Evolutionary conservation across 2,329 filamentous ascomycete genomes (phyloP).

Genomic region (Apiospora kogelbergensis): DNA sequence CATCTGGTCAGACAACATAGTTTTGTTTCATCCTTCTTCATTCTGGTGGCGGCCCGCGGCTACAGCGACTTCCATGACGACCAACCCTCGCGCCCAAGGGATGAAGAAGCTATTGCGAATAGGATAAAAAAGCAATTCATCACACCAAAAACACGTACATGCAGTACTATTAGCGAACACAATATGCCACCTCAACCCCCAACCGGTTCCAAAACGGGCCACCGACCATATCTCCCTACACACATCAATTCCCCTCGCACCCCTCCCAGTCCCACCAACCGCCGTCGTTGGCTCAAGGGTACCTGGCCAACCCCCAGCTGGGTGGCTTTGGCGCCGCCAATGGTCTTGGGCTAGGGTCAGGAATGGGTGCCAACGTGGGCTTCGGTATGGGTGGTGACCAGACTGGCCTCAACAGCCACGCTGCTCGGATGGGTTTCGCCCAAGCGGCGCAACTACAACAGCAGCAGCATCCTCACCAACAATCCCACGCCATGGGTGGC

Average conservation of each 20-base stretch:
- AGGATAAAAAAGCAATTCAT: slow-evolving; percentile 9
- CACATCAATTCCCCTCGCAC: slow-evolving; percentile 54
- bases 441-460: slow-evolving; percentile 63
- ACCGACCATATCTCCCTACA: slow-evolving; percentile 44
- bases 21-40: neutral
- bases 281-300: slow-evolving; percentile 65
- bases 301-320: slow-evolving; percentile 67
- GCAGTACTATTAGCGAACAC: slow-evolving; percentile 9
- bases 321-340: slow-evolving; percentile 63
- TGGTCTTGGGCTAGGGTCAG: slow-evolving; percentile 58
- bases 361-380: slow-evolving; percentile 46
- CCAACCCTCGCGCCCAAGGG: slow-evolving; percentile 10
- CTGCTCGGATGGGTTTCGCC: slow-evolving; percentile 83
- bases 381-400: slow-evolving; percentile 56
- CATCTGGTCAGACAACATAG: neutral
- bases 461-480: slow-evolving; percentile 55
- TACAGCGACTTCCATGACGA: slow-evolving; percentile 17
- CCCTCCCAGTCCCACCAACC: slow-evolving; percentile 52
- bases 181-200: slow-evolving; percentile 42
- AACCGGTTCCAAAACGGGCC: slow-evolving; percentile 45
- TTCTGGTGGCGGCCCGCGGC: slow-evolving; percentile 8
- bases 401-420: slow-evolving; percentile 81
- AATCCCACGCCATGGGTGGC: slow-evolving; percentile 29
- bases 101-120: slow-evolving; percentile 11
- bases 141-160: slow-evolving; percentile 18